Base-by-base conservation (phyloP, 2,329 filamentous ascomycete genomes). In the Myriosclerotinia curreyana region DNA sequence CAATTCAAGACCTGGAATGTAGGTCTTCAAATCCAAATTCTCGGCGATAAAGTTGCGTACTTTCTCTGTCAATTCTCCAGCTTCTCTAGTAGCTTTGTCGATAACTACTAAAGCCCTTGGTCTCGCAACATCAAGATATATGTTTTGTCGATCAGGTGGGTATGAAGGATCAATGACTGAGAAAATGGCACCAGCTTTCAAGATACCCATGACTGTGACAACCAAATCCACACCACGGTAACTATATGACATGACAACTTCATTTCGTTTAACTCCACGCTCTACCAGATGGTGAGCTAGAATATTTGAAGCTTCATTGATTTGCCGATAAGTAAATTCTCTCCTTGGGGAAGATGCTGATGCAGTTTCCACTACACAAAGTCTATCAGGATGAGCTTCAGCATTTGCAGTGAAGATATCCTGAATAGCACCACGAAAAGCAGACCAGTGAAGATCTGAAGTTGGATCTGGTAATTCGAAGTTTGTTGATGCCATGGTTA, bases 171-270 rank as follows among this genome's bases (percentile, higher is more conserved):
- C 92, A 25, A 96, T 83, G 50, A 89, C 84, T 5, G 79, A 85
- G 69, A 87, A 79, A 7, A 83, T 87, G 53, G 83, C 83, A 65
- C 87, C 88, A 55, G 69, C 73, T 66, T 76, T 81, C 80, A 74
- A 86, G 74, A 82, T 83, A 66, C 92, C 93, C 91, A 96, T 96
- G 62, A 92, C 87, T 44, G 89, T 86, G 9, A 90, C 85, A 0
- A 90, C 88, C 49, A 91, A 77, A 71, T 91, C 91, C 42, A 96
- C 92, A 64, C 86, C 86, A 65, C 93, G 86, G 77, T 96, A 85
- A 64, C 91, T 91, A 74, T 87, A 97, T 68, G 95, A 90, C 91
- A 96, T 96, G 71, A 96, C 92, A 2, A 96, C 92, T 74, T 98
- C 92, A 11, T 92, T 92, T 69, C 86, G 81, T 65, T 86, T 81